Conservation (phyloP, 2,329 filamentous ascomycete species). For the Nemania sp. region DNA sequence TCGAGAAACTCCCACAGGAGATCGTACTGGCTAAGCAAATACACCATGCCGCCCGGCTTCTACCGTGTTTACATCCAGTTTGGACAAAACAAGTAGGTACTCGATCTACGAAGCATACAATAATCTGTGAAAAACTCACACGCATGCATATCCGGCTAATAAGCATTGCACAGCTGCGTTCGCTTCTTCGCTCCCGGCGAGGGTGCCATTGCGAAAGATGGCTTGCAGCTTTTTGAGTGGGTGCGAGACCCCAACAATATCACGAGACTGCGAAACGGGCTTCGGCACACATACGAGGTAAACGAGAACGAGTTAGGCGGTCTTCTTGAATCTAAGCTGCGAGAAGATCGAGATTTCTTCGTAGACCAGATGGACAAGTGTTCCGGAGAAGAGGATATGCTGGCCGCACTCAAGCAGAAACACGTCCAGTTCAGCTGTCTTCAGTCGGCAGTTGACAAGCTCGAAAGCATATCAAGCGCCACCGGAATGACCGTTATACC, state of each 20-base stretch:
- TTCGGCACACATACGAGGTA: constrained; percentile 23
- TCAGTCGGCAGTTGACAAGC: constrained; percentile 12
- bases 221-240: constrained; percentile 25
- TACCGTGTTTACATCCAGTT: constrained; percentile 27
- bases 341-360: constrained; percentile 2
- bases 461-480: constrained; percentile 23
- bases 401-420: constrained; percentile 1
- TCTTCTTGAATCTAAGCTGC: constrained; percentile 18
- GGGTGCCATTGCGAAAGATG: constrained; percentile 9
- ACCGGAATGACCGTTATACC: constrained; percentile 21
- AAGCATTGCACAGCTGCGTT: constrained; percentile 16
- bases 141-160: not conserved
- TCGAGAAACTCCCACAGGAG: not conserved
- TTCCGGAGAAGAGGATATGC: not conserved
- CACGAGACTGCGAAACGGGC: constrained; percentile 16
- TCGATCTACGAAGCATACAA: not conserved
- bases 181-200: constrained; percentile 19
- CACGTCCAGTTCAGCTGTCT: constrained; percentile 5
- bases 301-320: constrained; percentile 9
- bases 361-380: constrained; percentile 6
- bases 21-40: not conserved
- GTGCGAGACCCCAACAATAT: constrained; percentile 23
- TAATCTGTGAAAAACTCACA: not conserved
- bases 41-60: constrained; percentile 1
- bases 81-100: constrained; percentile 16